Evolutionary conservation across 495 filamentous ascomycete species (phyloP).

Genomic region (Hypoxylon fuscum): DNA sequence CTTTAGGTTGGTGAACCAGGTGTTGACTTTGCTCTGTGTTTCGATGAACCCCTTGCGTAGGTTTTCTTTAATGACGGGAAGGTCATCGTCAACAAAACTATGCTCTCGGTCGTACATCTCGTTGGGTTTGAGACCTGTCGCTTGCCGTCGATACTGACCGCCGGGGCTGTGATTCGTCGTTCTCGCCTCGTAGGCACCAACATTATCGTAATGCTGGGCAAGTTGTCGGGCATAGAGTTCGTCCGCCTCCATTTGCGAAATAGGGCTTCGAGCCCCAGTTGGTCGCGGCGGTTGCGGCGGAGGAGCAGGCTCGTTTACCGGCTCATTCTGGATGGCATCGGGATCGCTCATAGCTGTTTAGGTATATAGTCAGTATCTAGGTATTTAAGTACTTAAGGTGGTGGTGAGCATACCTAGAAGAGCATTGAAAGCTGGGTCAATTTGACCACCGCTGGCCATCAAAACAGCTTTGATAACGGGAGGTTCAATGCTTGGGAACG

Average conservation of each 20-base stretch:
- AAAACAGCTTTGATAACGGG: constrained; percentile 89
- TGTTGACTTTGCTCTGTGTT: constrained; percentile 91
- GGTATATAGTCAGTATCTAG: too few relatives aligned
- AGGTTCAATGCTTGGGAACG: constrained; percentile 85
- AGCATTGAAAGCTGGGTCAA: constrained; percentile 96
- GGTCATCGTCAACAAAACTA: constrained; percentile 95
- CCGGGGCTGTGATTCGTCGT: constrained; percentile 56
- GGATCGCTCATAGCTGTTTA: constrained; percentile 91
- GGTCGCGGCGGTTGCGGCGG: constrained; percentile 79
- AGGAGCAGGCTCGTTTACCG: constrained; percentile 48
- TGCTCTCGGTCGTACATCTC: constrained; percentile 67
- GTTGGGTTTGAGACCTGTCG: constrained; percentile 57
- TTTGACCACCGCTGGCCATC: constrained; percentile 80
- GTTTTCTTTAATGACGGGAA: constrained; percentile 92
- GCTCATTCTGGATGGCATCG: constrained; percentile 73
- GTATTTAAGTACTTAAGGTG: neutral
- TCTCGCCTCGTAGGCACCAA: constrained; percentile 60
- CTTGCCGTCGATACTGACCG: constrained; percentile 48
- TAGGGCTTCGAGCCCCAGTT: constrained; percentile 64
- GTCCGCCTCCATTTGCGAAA: constrained; percentile 86
- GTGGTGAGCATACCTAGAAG: constrained; percentile 71
- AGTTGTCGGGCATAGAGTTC: constrained; percentile 94
- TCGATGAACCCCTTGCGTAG: constrained; percentile 94
- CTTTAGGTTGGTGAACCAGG: constrained; percentile 88
- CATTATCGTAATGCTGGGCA: constrained; percentile 84